Conservation (phyloP, 2,329 filamentous ascomycete species). For the Calonectria pseudoturangicola region DNA sequence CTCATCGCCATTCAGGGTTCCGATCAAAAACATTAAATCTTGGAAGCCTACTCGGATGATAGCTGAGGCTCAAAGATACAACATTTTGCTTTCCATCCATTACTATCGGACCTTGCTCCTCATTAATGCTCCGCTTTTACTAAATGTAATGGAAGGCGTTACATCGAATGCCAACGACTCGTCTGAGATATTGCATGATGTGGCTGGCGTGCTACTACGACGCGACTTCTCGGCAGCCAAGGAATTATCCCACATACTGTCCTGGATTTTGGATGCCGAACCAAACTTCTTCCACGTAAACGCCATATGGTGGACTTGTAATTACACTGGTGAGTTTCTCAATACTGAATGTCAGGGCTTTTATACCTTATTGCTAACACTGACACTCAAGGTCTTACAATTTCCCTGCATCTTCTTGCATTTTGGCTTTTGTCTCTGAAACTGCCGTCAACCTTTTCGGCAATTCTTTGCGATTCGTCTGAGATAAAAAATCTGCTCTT, state of each 20-base stretch:
- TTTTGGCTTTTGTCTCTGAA: conserved; percentile 52
- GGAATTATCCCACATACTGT: conserved; percentile 47
- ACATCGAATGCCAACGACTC: conserved; percentile 25
- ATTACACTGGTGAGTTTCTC: conserved; percentile 54
- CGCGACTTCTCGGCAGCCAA: conserved; percentile 48
- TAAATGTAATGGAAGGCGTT: conserved; percentile 42
- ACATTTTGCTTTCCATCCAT: conserved; percentile 64
- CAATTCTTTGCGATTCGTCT: conserved; percentile 25
- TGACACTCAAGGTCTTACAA: conserved; percentile 57
- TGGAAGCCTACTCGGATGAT: conserved; percentile 26
- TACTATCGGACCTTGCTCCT: conserved; percentile 57
- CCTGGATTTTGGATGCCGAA: conserved; percentile 43
- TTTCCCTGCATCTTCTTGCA: conserved; percentile 53
- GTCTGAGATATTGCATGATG: conserved; percentile 41
- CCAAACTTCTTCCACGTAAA: conserved; percentile 52
- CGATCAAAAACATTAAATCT: conserved; percentile 32
- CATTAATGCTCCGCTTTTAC: conserved; percentile 37
- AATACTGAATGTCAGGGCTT: too few relatives aligned
- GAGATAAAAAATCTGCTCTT: conserved; percentile 43
- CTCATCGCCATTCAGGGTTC: conserved; percentile 30
- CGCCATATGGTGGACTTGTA: conserved; percentile 58
- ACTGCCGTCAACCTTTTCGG: conserved; percentile 53
- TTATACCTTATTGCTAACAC: background rate
- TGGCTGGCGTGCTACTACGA: conserved; percentile 47
- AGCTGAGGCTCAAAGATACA: conserved; percentile 38